Base-by-base conservation (phyloP, 352 stramenopile genomes). In the Aphanomyces cochlioides region DNA sequence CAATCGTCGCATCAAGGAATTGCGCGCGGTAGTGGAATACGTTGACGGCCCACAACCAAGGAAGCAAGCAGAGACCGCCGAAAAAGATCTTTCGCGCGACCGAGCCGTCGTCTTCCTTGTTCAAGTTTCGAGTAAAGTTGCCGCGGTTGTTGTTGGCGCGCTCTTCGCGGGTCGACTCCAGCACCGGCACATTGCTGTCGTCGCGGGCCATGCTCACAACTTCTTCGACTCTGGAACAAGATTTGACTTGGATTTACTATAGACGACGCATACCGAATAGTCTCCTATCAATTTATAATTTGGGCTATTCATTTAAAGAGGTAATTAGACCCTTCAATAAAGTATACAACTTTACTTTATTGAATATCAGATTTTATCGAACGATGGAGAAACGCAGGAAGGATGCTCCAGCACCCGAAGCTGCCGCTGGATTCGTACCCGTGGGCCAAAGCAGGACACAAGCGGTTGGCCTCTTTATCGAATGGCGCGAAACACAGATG, bases 51-150 rank as follows among this genome's bases (percentile, higher is more conserved):
- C 92, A 86, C 65, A 95, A 80, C 87, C 87, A 95, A 47, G 87
- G 87, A 58, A 95, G 75, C 56, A 90, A 79, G 53, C 74, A 67
- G 21, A 90, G 70, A 0, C 87, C 87, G 65, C 87, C 87, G 19
- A 95, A 74, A 68, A 95, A 95, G 82, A 95, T 92, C 76, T 95
- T 95, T 56, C 73, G 78, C 41, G 87, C 87, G 67, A 95, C 82
- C 7, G 66, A 72, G 47, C 83, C 79, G 65, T 95, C 85, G 37
- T 81, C 61, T 73, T 95, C 87, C 57, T 84, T 83, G 76, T 90
- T 92, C 47, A 91, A 67, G 77, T 95, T 95, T 28, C 87, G 85
- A 74, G 87, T 95, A 57, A 95, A 93, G 77, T 95, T 95, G 65
- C 85, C 87, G 53, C 84, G 85, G 75, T 92, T 94, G 78, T 93